A percentile compares a stretch with the other conserved stretches of the same genome.
phyloP scores from a whole-genome alignment of 2,329 filamentous ascomycete species.

The Calonectria hawksworthii region DNA sequence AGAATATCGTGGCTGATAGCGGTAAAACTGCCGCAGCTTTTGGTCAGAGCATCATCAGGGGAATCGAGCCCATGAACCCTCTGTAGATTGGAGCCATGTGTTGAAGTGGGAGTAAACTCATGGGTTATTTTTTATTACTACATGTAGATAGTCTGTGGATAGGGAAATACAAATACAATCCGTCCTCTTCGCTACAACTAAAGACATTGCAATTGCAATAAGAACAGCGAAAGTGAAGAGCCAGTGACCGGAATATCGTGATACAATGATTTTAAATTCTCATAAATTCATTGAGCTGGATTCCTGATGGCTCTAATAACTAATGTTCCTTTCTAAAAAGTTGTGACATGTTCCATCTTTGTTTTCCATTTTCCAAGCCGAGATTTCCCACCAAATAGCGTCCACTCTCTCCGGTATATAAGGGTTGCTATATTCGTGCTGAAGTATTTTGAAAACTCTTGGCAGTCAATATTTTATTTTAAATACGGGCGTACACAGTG shows the following conservation, averaged over 20 bases:
- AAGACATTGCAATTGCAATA: no score
- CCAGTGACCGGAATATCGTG: not conserved
- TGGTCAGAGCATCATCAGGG: conserved; percentile 17
- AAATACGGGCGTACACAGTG: conserved; percentile 56
- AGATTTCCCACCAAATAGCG: no score
- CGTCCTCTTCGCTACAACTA: not conserved
- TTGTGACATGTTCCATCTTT: not conserved
- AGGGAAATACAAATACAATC: not conserved
- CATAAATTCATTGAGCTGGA: not conserved
- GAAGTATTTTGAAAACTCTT: not conserved
- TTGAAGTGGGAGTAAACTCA: not conserved
- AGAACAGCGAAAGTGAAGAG: no score
- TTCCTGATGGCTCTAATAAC: not conserved
- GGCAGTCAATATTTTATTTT: not conserved
- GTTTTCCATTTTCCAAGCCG: not conserved
- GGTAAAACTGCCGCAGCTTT: conserved; percentile 29
- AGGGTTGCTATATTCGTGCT: no score
- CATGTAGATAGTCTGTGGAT: not conserved
- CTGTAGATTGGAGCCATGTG: not conserved
- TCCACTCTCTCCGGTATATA: no score
- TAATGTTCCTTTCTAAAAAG: no score
- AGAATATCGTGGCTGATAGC: conserved; percentile 36
- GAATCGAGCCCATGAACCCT: conserved; percentile 16
- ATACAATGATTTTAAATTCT: not conserved
- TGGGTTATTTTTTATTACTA: not conserved